phyloP scores from a whole-genome alignment of 2,329 filamentous ascomycete species.

The Hymenoscyphus linearis region DNA sequence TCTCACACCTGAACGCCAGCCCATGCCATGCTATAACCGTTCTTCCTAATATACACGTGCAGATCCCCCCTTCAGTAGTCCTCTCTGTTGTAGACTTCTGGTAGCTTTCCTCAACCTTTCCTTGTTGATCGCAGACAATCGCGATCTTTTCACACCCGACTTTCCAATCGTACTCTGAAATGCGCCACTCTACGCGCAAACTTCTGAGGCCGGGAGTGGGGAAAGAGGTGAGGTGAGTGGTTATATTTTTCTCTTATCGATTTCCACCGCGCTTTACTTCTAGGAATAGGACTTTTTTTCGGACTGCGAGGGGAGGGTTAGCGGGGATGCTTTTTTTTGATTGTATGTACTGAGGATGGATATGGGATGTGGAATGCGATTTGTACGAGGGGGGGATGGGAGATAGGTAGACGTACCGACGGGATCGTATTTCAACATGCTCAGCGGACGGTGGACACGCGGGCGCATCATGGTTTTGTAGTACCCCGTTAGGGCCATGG shows the following conservation, averaged over 20 bases:
- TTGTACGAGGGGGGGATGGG: not conserved
- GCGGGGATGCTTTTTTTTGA: not conserved
- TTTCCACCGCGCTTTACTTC: constrained; percentile 80
- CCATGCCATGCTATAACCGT: not conserved
- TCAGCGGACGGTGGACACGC: constrained; percentile 74
- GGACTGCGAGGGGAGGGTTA: constrained; percentile 51
- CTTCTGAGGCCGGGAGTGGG: too few species aligned
- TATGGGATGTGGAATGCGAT: too few species aligned
- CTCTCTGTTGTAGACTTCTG: not conserved
- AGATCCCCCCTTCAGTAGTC: not conserved
- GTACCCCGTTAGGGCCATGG: constrained; percentile 98
- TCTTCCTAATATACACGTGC: not conserved
- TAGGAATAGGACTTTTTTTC: constrained; percentile 91
- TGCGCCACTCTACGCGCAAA: not conserved
- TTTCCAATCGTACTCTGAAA: not conserved
- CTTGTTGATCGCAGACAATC: not conserved
- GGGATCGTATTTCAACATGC: constrained; percentile 98
- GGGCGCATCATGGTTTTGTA: constrained; percentile 88
- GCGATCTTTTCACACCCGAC: not conserved
- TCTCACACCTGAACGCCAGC: constrained; percentile 1
- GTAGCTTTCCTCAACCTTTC: too few species aligned
- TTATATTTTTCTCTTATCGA: too few species aligned
- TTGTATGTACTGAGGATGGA: too few species aligned
- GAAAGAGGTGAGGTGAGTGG: too few species aligned
- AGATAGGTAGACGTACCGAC: constrained; percentile 54